phyloP scores from a whole-genome alignment of 2,329 filamentous ascomycete genomes.

The Colletotrichum salicis region DNA sequence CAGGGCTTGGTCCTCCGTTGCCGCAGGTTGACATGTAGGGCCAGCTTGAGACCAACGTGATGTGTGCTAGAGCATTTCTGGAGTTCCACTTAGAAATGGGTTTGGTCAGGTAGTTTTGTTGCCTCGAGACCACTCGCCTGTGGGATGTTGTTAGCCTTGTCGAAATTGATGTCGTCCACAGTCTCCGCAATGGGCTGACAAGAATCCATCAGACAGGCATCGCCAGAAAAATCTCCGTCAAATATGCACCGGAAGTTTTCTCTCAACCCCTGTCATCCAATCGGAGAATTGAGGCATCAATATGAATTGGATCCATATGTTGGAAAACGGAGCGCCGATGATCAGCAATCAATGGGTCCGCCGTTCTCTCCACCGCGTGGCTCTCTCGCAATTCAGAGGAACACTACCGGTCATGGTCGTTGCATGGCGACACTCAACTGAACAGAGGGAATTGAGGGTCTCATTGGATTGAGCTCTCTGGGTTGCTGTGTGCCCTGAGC shows the following conservation, averaged over 20 bases:
- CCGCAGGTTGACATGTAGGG: neutral
- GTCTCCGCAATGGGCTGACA: conserved; percentile 29
- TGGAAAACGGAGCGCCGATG: conserved; percentile 23
- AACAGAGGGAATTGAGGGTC: neutral
- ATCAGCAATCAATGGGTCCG: conserved; percentile 8
- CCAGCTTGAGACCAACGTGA: neutral
- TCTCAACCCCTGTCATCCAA: conserved; percentile 25
- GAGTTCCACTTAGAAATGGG: neutral
- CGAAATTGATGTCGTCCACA: conserved; percentile 13
- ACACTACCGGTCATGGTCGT: neutral
- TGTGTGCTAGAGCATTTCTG: neutral
- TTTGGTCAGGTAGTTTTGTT: neutral
- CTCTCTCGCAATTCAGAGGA: neutral
- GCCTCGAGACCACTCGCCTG: neutral
- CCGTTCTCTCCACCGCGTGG: conserved; percentile 24
- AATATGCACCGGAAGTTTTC: conserved; percentile 34
- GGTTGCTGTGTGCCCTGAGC: neutral
- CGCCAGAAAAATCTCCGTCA: conserved; percentile 30
- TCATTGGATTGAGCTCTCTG: neutral
- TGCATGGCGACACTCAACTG: neutral
- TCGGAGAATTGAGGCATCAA: conserved; percentile 31
- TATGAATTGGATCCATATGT: conserved; percentile 25
- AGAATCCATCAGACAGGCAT: conserved; percentile 27
- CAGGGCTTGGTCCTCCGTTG: neutral
- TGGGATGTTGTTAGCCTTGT: neutral